Evolutionary conservation across 495 filamentous ascomycete genomes (phyloP).

Genomic region (Sporormia fimetaria): DNA sequence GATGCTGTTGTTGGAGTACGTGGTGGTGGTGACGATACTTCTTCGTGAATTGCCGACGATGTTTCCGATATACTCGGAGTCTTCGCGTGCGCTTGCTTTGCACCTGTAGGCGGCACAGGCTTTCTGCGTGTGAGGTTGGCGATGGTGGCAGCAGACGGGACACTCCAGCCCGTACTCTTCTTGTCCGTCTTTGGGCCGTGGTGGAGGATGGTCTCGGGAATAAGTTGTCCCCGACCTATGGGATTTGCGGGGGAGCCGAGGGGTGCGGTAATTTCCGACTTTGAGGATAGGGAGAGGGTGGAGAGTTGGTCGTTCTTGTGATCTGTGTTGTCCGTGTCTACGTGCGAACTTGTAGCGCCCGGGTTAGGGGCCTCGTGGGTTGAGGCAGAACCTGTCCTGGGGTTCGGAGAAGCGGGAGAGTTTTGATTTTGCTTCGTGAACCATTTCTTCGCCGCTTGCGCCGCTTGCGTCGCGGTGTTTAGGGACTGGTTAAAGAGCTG

Average conservation of each 20-base stretch:
- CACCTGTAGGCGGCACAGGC: too few relatives aligned
- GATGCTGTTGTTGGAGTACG: too few relatives aligned
- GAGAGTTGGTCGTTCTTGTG: too few relatives aligned
- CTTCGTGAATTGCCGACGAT: too few relatives aligned
- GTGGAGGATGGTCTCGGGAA: slow-evolving; percentile 10
- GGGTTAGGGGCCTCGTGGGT: not conserved
- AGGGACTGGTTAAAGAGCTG: slow-evolving; percentile 20
- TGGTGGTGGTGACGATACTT: too few relatives aligned
- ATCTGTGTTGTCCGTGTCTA: too few relatives aligned
- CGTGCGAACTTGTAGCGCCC: too few relatives aligned
- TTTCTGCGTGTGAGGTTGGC: slow-evolving; percentile 4
- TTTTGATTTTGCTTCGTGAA: slow-evolving; percentile 12
- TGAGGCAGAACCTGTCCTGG: not conserved
- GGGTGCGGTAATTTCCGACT: not conserved
- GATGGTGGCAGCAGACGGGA: slow-evolving; percentile 2
- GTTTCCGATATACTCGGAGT: too few relatives aligned
- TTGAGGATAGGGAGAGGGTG: too few relatives aligned
- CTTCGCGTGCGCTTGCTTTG: too few relatives aligned
- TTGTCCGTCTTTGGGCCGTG: slow-evolving; percentile 2
- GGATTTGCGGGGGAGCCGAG: not conserved
- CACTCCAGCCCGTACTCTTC: slow-evolving; percentile 1
- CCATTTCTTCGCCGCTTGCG: slow-evolving; percentile 26
- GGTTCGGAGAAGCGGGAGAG: not conserved
- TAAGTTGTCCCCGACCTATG: slow-evolving; percentile 12
- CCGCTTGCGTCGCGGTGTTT: slow-evolving; percentile 19